Base-by-base conservation (phyloP, 2,329 filamentous ascomycete species). In the Verticillium nonalfalfae region DNA sequence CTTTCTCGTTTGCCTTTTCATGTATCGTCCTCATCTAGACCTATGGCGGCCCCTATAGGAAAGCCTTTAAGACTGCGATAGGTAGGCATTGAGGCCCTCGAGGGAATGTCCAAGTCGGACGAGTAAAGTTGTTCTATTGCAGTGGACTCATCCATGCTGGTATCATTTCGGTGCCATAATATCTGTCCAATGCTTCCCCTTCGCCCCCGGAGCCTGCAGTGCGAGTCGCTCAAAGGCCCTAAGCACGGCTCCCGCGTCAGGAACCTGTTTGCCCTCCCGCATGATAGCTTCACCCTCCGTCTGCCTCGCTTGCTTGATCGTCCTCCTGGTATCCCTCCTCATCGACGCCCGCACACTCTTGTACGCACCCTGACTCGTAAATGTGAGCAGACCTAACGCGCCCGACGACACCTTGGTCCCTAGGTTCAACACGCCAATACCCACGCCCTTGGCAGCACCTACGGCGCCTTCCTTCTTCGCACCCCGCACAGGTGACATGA, bases 391-490 rank as follows among this genome's bases (percentile, higher is more conserved):
- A 9, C 67, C 68, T 1, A 69, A 31, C 63, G 52, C 61, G 64
- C 67, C 67, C 1, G 67, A 69, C 14, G 59, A 54, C 2, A 63
- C 58, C 60, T 68, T 68, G 4, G 67, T 64, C 3, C 60, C 36
- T 61, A 68, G 59, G 33, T 63, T 63, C 7, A 66, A 74, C 0
- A 81, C 62, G 0, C 79, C 79, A 62, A 77, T 75, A 2, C 76
- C 78, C 0, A 81, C 62, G 1, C 79, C 79, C 61, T 74, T 72
- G 0, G 76, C 68, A 21, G 73, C 72, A 4, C 79, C 79, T 3
- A 77, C 58, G 1, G 74, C 65, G 1, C 79, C 79, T 13, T 72
- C 71, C 2, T 77, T 69, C 38, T 73, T 73, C 4, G 75, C 76
- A 4, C 77, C 78, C 11, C 72, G 70, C 40, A 74, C 72, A 1